Evolutionary conservation across 2,329 filamentous ascomycete species (phyloP).

Genomic region (Phyllosticta citrichinensis): DNA sequence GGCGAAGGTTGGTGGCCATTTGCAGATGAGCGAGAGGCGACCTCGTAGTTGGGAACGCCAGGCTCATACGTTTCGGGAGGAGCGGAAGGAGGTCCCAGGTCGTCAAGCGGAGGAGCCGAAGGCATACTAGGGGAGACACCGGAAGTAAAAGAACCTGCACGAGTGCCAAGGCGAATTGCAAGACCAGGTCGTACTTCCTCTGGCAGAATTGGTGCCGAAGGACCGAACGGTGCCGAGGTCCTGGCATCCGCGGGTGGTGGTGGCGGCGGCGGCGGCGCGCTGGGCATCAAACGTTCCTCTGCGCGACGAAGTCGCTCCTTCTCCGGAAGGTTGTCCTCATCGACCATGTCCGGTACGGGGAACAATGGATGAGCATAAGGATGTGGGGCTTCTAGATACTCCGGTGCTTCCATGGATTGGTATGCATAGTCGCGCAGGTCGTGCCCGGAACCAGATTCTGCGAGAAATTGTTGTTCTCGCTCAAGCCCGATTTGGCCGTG

Average conservation of each 20-base stretch:
- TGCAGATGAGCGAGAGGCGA: neutral
- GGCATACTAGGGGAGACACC: neutral
- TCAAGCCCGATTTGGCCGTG: neutral
- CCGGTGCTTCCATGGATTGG: constrained; percentile 9
- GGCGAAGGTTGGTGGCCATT: constrained; percentile 13
- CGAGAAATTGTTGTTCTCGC: neutral
- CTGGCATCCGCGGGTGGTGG: neutral
- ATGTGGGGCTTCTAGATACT: constrained; percentile 11
- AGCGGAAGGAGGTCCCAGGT: neutral
- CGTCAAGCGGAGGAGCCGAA: neutral
- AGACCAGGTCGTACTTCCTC: neutral
- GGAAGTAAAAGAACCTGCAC: neutral
- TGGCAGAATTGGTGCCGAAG: constrained; percentile 24
- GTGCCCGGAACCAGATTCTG: neutral
- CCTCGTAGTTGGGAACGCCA: neutral
- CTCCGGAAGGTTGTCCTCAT: constrained; percentile 58
- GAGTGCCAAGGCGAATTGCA: neutral
- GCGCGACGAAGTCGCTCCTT: constrained; percentile 72
- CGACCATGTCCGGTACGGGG: constrained; percentile 5
- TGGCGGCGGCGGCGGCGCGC: constrained; percentile 68
- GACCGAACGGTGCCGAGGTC: neutral
- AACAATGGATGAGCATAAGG: constrained; percentile 7
- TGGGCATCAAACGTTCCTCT: constrained; percentile 71
- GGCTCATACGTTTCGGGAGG: neutral
- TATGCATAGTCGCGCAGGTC: constrained; percentile 19